Evolutionary conservation across 2,329 filamentous ascomycete genomes (phyloP), one percentile per base, ranked within the genome.

Genomic region (Aspergillus thermomutatus): DNA sequence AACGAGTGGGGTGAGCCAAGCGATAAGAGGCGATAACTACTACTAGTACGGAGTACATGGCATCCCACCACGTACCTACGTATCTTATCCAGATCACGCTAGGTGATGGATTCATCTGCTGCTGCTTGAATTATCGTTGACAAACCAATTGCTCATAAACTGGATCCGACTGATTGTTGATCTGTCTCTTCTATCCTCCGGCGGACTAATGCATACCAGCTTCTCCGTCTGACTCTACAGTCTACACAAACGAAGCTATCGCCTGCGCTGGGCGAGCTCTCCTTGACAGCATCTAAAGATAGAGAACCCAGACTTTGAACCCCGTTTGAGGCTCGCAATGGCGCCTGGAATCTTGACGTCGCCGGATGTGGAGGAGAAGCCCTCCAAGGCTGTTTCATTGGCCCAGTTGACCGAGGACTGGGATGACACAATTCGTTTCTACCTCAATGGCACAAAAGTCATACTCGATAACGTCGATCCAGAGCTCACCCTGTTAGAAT

Each of bases 381-480:
- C 70, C 23, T 72, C 79, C 37, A 77, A 78, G 56, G 71, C 75
- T 50, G 69, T 71, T 41, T 77, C 80, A 45, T 77, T 90, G 40
- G 75, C 81, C 46, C 77, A 84, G 19, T 75, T 97, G 51, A 94
- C 90, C 1, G 86, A 87, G 53, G 75, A 82, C 49, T 97, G 91
- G 74, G 89, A 96, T 68, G 91, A 97, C 73, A 93, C 90, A 1
- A 80, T 97, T 57, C 84, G 88, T 19, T 97, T 97, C 80, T 97
- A 92, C 72, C 85, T 99, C 52, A 99, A 99, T 72, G 94, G 94
- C 60, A 96, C 93, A 2, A 90, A 87, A 63, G 89, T 97, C 17
- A 84, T 88, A 1, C 79, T 99, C 17, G 92, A 97, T 64, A 84
- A 90, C 11, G 86, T 94, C 52, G 92, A 97, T 69, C 94, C 94